A percentile compares a stretch with the other conserved stretches of the same genome.
phyloP scores from a whole-genome alignment of 2,329 filamentous ascomycete species.

The Colletotrichum melonis region DNA sequence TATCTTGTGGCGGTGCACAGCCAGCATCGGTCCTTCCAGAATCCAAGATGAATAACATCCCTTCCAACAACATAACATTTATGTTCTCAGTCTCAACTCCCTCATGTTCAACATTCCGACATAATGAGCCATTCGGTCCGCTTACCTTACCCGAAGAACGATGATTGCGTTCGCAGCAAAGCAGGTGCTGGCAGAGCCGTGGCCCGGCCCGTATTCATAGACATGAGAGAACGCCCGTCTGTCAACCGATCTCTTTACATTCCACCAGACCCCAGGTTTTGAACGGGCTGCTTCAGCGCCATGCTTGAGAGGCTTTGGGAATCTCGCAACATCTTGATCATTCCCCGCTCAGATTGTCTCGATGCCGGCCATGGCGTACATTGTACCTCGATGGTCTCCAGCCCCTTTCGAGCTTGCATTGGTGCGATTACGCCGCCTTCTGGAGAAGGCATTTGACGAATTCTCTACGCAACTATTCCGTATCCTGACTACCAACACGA shows the following conservation, averaged over 20 bases:
- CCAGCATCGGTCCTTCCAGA: not conserved
- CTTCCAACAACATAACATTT: too few relatives aligned
- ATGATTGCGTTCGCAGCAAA: not conserved
- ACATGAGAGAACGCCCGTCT: not conserved
- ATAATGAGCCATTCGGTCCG: not conserved
- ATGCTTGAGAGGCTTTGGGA: not conserved
- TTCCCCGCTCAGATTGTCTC: not conserved
- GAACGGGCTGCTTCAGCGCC: not conserved
- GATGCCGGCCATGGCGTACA: not conserved
- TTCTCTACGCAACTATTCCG: not conserved
- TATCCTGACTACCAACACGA: not conserved
- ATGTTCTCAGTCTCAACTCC: not conserved
- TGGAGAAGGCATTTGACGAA: not conserved
- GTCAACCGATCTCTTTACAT: not conserved
- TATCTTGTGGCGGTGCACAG: not conserved
- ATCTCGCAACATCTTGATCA: not conserved
- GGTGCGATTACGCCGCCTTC: not conserved
- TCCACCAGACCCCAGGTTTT: not conserved
- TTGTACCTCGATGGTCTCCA: not conserved
- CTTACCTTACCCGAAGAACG: not conserved
- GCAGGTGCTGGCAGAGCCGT: not conserved
- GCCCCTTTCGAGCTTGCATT: too few relatives aligned
- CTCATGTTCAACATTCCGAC: not conserved
- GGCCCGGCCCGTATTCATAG: not conserved
- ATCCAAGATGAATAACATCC: too few relatives aligned